Percentiles rank a stretch among this genome's conserved stretches.
phyloP scores from a whole-genome alignment of 805 yeast genomes.

The Pichia exigua region DNA sequence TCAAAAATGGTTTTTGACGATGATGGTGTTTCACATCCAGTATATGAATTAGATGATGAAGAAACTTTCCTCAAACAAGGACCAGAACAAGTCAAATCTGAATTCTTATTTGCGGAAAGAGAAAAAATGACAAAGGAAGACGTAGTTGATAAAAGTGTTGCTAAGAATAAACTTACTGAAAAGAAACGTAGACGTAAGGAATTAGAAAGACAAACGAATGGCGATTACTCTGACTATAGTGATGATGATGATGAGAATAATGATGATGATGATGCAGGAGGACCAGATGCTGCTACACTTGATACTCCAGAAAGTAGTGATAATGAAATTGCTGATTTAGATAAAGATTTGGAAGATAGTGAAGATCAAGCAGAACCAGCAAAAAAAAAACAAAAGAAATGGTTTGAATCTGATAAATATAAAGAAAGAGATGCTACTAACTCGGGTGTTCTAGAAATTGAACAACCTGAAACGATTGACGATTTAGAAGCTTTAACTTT shows the following conservation, averaged over 20 bases:
- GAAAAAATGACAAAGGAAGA: conserved; percentile 67
- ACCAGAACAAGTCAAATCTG: conserved; percentile 52
- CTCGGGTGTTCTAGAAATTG: conserved; percentile 55
- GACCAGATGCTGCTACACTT: conserved; percentile 21
- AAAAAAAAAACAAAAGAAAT: conserved; percentile 35
- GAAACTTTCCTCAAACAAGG: conserved; percentile 68
- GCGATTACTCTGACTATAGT: conserved; percentile 27
- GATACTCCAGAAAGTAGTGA: conserved; percentile 18
- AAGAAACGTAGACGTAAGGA: conserved; percentile 88
- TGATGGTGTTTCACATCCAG: conserved; percentile 85
- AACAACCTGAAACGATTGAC: conserved; percentile 84
- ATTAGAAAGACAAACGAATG: conserved; percentile 47
- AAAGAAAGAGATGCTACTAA: conserved; percentile 18
- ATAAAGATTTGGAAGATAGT: conserved; percentile 6
- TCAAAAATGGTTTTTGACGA: conserved; percentile 85
- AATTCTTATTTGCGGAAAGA: conserved; percentile 60
- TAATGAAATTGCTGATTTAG: conserved; percentile 10
- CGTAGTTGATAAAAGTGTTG: conserved; percentile 66
- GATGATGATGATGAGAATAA: conserved; percentile 25
- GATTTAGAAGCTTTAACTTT: conserved; percentile 86
- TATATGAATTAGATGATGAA: conserved; percentile 86
- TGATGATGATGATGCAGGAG: conserved; percentile 14
- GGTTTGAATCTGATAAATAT: conserved; percentile 37
- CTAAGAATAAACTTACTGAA: conserved; percentile 70
- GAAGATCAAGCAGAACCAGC: conserved; percentile 17